Percentiles rank a stretch among this genome's conserved stretches.
Evolutionary conservation across 257 asterid species (phyloP).

Genomic region (Gentiana dahurica): DNA sequence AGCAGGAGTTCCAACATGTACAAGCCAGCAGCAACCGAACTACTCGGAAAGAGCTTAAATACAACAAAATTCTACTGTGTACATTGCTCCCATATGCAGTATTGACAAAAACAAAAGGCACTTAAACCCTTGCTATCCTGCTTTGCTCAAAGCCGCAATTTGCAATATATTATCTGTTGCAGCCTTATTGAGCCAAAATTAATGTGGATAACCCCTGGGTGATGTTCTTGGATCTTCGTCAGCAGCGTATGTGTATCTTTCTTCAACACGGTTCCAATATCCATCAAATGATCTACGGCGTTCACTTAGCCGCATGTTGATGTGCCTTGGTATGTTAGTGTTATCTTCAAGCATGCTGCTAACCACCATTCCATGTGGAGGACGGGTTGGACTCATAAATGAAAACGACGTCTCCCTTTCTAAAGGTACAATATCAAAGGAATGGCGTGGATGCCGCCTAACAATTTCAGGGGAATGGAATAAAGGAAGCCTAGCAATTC

Average conservation of each 20-base stretch:
- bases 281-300: slow-evolving; percentile 22
- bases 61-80: too few species aligned
- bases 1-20: too few species aligned
- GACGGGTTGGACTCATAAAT: too few species aligned
- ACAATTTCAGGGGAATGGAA: neutral
- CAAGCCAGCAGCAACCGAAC: too few species aligned
- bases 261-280: slow-evolving; percentile 23
- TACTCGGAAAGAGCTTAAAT: too few species aligned
- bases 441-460: too few species aligned
- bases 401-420: too few species aligned
- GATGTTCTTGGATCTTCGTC: slow-evolving; percentile 13
- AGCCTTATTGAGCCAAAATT: neutral
- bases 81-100: too few species aligned
- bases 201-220: slow-evolving; percentile 15
- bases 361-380: too few species aligned
- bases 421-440: too few species aligned
- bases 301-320: slow-evolving; percentile 5
- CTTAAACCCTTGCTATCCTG: too few species aligned
- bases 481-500: slow-evolving; percentile 3
- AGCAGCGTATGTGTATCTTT: slow-evolving; percentile 25
- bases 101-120: too few species aligned
- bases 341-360: neutral
- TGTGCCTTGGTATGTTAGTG: neutral
- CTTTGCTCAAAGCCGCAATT: neutral
- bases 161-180: neutral